These are phyloP conservation scores for Hyphopichia fennica DNA, from an alignment of 1,139 yeast genomes.

Conservation along the genomic window DNA sequence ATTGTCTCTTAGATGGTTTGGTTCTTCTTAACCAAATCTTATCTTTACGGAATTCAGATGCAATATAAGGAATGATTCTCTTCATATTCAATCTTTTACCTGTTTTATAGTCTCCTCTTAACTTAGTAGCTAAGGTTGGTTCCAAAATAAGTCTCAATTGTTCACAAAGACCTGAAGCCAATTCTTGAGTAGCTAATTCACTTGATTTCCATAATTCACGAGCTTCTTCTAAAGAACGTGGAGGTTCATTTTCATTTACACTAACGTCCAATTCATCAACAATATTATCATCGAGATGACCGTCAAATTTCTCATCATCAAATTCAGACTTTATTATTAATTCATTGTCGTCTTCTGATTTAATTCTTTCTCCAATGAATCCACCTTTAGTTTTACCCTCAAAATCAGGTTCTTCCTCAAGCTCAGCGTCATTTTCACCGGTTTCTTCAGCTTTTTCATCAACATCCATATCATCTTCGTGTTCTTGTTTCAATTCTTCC, in stretches of 20 bases:
- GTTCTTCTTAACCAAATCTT: conserved; percentile 98
- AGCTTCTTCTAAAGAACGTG: conserved; percentile 63
- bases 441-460: conserved; percentile 19
- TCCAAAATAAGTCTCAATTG: conserved; percentile 90
- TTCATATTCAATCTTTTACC: conserved; percentile 98
- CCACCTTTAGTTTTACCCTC: conserved; percentile 57
- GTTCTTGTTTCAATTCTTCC: conserved; percentile 23
- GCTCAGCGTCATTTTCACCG: conserved; percentile 17
- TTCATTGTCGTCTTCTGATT: conserved; percentile 25
- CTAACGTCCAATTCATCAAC: conserved; percentile 17
- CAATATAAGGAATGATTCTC: conserved; percentile 95
- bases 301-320: conserved; percentile 26
- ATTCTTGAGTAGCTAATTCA: conserved; percentile 80
- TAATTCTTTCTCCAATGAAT: conserved; percentile 49
- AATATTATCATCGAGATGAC: conserved; percentile 24
- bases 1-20: conserved; percentile 94
- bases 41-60: conserved; percentile 95
- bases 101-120: conserved; percentile 93
- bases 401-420: conserved; percentile 43
- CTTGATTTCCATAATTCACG: conserved; percentile 78
- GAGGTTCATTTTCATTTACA: conserved; percentile 26
- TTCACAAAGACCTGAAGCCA: conserved; percentile 87
- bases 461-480: conserved; percentile 13
- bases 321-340: conserved; percentile 27
- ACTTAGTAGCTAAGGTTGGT: conserved; percentile 92